Conservation (phyloP, 2,329 filamentous ascomycete genomes). For the Ceratocystis alfenasii region DNA sequence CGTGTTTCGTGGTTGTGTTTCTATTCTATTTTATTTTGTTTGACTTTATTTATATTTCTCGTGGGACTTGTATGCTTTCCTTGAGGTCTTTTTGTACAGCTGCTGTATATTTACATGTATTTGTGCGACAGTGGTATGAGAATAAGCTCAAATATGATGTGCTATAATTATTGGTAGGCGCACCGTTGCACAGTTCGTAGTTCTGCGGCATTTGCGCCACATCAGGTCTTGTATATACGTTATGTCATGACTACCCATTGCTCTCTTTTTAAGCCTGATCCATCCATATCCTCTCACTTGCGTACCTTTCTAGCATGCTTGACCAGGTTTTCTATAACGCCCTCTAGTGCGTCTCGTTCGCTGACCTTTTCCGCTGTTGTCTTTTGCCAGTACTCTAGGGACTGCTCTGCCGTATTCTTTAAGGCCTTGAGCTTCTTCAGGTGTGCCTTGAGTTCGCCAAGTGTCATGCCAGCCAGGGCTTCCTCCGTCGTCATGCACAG, state of each 20-base stretch:
- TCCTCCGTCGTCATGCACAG: conserved; percentile 75
- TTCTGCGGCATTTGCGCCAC: not conserved
- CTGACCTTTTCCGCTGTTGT: conserved; percentile 74
- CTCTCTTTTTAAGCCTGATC: not conserved
- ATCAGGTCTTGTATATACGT: not conserved
- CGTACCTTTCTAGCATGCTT: conserved; percentile 78
- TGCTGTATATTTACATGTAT: too few species aligned
- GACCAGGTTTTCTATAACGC: conserved; percentile 91
- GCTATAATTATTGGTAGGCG: too few species aligned
- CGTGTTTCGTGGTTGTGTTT: too few species aligned
- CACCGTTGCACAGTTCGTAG: not conserved
- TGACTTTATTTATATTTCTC: not conserved
- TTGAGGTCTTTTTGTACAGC: too few species aligned
- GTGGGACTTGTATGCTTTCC: not conserved
- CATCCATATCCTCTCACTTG: conserved; percentile 40
- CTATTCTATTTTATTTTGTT: not conserved
- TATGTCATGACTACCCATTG: not conserved
- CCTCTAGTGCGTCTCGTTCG: conserved; percentile 88
- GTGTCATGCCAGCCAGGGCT: conserved; percentile 66
- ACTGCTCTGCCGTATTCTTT: conserved; percentile 59
- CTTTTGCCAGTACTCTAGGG: conserved; percentile 81
- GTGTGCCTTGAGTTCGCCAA: conserved; percentile 62
- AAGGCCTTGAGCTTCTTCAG: conserved; percentile 56
- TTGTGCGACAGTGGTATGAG: too few species aligned
- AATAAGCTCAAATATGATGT: too few species aligned